Base-by-base conservation (phyloP, 768 basidiomycete genomes). In the Tubosaeta brunneosetosa region DNA sequence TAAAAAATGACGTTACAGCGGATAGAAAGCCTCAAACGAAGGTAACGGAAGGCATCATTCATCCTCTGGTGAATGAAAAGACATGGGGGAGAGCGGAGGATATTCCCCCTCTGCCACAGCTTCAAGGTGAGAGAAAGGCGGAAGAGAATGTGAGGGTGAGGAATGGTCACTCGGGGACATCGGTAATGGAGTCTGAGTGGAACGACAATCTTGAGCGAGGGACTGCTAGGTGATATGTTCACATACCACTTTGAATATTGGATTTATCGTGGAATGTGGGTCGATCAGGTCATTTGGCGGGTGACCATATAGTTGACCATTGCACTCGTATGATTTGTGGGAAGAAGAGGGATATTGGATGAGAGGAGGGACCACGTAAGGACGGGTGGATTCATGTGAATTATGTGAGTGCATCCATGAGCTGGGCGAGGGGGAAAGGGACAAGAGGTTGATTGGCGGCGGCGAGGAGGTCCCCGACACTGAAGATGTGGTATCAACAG, bases 161-260 rank as follows among this genome's bases (percentile, higher is more conserved):
- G 66, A 59, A 51, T 63, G 61, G 55, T 74, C 72, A 50, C 69
- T 60, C 31, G 71, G 68, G 33, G 80, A 73, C 22, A 68, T 61
- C 29, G 81, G 77, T 59, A 80, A 69, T 66, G 82, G 80, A 53
- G 82, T 78, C 83, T 86, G 44, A 50, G 40, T 25, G 37, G 46
- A 38, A 50, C 14, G 31, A 42, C 22, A 52, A 44, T 51, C 13
- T 45, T 57, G 38, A 66, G 47, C 36, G 27, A 36, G 31, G 34
- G 43, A 25, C 52, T 12, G 33, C 4, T 32, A 44, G 6, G 9
- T 34, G 27, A 27, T 3, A 51, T 2, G 27, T 34, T 51, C 17
- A 82, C 90, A 76, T 73, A 91, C 90, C 75, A 92, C 89, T 81
- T 88, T 86, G 77, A 92, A 92, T 66, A 91, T 91, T 27, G 90